Base-by-base conservation (phyloP, 1,284 basidiomycete genomes). In the Vanrija humicola region DNA sequence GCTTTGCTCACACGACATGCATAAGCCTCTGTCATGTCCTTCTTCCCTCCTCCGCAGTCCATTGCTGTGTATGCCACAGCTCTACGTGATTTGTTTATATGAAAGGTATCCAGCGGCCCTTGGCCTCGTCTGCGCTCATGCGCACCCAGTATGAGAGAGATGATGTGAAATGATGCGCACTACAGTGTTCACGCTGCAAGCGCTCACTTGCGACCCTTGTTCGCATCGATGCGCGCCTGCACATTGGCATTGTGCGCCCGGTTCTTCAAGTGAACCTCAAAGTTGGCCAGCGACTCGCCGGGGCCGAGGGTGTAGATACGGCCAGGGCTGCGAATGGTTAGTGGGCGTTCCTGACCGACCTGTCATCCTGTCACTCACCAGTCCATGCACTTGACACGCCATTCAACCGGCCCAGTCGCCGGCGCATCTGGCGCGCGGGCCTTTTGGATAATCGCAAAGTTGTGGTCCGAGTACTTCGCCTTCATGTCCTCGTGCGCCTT, bases 301-400 rank as follows among this genome's bases (percentile, higher is more conserved):
- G 90, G 90, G 26, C 95, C 95, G 28, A 91, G 86, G 63, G 88
- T 93, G 80, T 98, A 98, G 54, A 98, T 78, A 86, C 93, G 68
- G 26, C 72, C 74, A 18, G 70, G 70, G 56, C 68, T 72, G 50
- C 21, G 10, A 6, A 5, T 23, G 2, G 21, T 23, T 23, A 23
- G 21, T 23, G 21, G 21, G 21, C 21, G 21, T 5, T 23, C 21
- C 21, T 2, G 5, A 5, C 21, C 21, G 21, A 23, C 21, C 21
- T 23, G 21, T 23, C 2, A 23, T 5, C 21, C 21, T 23, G n/a
- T 8, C 1, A 62, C 63, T 68, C 55, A 75, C 61, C 95, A 98
- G 74, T 98, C 95, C 57, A 87, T 72, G 76, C 95, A 98, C 75
- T 90, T 93, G 67, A 97, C 83, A 19, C 93, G 83, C 93, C 94